These are phyloP conservation scores for Hordeum pubiflorum DNA, from an alignment of 202 grass and related monocot genomes.

Conservation along the genomic window DNA sequence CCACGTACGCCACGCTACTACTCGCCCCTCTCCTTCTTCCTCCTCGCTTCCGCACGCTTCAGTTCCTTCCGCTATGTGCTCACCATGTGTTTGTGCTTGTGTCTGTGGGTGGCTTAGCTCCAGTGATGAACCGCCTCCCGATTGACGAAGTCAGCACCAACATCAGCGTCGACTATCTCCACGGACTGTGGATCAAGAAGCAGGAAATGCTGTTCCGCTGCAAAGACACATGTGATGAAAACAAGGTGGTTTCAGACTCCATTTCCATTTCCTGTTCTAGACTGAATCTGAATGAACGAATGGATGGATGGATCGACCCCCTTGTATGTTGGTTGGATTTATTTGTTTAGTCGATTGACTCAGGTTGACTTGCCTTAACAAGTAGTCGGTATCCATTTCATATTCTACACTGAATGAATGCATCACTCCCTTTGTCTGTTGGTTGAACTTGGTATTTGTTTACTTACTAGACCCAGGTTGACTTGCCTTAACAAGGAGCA, in stretches of 20 bases:
- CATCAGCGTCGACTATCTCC: constrained; percentile 17
- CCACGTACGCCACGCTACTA: constrained; percentile 8
- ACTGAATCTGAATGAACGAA: not conserved
- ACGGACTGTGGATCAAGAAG: constrained; percentile 15
- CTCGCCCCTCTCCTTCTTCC: not conserved
- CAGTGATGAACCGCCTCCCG: constrained; percentile 43
- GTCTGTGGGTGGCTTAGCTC: not conserved
- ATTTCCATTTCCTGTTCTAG: not conserved
- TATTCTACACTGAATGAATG: not conserved
- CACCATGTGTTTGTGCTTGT: not conserved
- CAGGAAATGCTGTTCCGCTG: constrained; percentile 34
- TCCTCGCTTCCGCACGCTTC: not conserved
- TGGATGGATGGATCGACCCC: not conserved
- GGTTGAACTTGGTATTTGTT: not conserved
- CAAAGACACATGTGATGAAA: constrained; percentile 37
- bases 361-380: not conserved
- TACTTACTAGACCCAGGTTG: not conserved
- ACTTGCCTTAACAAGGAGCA: not conserved
- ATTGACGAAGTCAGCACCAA: constrained; percentile 36
- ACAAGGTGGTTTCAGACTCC: constrained; percentile 20
- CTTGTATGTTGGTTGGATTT: not conserved
- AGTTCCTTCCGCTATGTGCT: not conserved
- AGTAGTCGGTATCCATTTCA: not conserved
- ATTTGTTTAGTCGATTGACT: not conserved
- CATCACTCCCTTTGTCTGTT: not conserved